Conservation (phyloP, 306 rosid species). For the Prunus dulcis region DNA sequence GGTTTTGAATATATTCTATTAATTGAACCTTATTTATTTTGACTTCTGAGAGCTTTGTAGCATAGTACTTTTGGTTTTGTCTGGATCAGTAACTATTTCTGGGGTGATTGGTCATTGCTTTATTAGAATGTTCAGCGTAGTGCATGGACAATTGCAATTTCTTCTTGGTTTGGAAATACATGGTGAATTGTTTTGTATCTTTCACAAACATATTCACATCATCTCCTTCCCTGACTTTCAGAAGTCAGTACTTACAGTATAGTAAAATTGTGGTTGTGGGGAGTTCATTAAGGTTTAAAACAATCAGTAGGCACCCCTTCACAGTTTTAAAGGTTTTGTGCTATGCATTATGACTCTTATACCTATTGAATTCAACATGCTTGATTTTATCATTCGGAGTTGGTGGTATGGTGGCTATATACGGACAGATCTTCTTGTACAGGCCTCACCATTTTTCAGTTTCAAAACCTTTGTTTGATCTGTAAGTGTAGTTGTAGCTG, state of each 20-base stretch:
- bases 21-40: background rate
- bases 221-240: background rate
- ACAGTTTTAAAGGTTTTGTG: background rate
- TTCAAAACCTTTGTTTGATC: background rate
- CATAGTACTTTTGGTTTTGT: too few relatives aligned
- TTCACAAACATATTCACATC: background rate
- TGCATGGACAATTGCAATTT: background rate
- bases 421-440: background rate
- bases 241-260: background rate
- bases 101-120: background rate
- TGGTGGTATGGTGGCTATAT: background rate
- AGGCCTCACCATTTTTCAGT: background rate
- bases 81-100: background rate
- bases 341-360: too few relatives aligned
- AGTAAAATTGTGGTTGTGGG: background rate
- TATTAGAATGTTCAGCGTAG: background rate
- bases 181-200: background rate
- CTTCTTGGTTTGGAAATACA: too few relatives aligned
- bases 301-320: background rate
- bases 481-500: background rate
- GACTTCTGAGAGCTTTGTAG: background rate
- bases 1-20: background rate
- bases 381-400: background rate
- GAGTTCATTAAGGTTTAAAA: background rate
- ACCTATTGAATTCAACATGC: too few relatives aligned